phyloP scores from a whole-genome alignment of 2,329 filamentous ascomycete species.

The Penicillium corylophilum region DNA sequence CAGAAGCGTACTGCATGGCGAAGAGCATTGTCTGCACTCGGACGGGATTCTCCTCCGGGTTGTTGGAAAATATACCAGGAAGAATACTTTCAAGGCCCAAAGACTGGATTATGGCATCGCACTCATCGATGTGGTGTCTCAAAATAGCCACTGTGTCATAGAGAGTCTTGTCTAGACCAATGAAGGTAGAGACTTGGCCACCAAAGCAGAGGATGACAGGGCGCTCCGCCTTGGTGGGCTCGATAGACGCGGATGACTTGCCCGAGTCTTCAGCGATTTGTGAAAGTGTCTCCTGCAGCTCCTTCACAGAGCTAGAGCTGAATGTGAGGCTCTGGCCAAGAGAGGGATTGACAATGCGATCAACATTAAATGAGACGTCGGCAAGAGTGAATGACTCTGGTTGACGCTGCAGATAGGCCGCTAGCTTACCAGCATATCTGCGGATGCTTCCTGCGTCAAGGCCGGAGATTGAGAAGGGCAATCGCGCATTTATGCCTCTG shows the following conservation, averaged over 20 bases:
- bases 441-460: slow-evolving; percentile 14
- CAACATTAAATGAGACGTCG: slow-evolving; percentile 35
- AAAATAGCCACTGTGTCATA: slow-evolving; percentile 32
- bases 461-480: slow-evolving; percentile 16
- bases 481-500: neutral
- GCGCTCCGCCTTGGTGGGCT: neutral
- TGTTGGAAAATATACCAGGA: slow-evolving; percentile 29
- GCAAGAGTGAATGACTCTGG: neutral
- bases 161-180: slow-evolving; percentile 28
- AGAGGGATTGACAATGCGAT: slow-evolving; percentile 11
- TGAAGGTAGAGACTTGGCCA: slow-evolving; percentile 36
- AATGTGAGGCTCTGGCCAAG: slow-evolving; percentile 24
- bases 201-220: slow-evolving; percentile 42
- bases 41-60: slow-evolving; percentile 18
- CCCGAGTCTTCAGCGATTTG: neutral
- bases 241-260: neutral
- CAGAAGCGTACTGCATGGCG: slow-evolving; percentile 37
- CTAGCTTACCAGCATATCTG: neutral
- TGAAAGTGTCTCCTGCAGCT: slow-evolving; percentile 15
- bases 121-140: slow-evolving; percentile 35
- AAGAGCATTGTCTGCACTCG: slow-evolving; percentile 38
- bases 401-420: neutral
- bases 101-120: slow-evolving; percentile 25
- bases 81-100: slow-evolving; percentile 36
- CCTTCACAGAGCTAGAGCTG: slow-evolving; percentile 23